A percentile compares a stretch with the other conserved stretches of the same genome.
phyloP scores from a whole-genome alignment of 768 basidiomycete genomes.

The Collybia nuda region DNA sequence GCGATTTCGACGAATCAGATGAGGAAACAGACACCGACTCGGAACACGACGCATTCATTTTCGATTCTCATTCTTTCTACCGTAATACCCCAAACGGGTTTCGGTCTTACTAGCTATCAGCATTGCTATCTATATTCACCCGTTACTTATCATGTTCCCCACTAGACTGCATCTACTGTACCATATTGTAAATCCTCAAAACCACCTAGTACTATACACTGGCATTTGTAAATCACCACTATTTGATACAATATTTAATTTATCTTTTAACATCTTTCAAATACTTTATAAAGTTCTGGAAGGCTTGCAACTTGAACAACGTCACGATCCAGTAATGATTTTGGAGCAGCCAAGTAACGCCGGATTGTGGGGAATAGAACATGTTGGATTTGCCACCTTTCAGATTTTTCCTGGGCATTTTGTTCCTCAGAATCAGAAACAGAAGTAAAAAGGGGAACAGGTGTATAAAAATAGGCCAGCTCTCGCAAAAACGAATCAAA shows the following conservation, averaged over 20 bases:
- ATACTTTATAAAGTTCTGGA: constrained; percentile 91
- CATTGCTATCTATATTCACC: background rate
- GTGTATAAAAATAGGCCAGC: constrained; percentile 88
- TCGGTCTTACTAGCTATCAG: constrained; percentile 29
- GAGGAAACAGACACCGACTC: constrained; percentile 51
- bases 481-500: constrained; percentile 86
- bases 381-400: constrained; percentile 88
- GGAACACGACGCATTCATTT: constrained; percentile 62
- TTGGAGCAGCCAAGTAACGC: constrained; percentile 69
- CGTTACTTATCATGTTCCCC: constrained; percentile 11
- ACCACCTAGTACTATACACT: constrained; percentile 12
- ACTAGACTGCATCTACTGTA: constrained; percentile 20
- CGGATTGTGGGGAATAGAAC: constrained; percentile 86
- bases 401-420: constrained; percentile 51
- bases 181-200: constrained; percentile 10
- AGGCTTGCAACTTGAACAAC: constrained; percentile 88
- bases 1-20: constrained; percentile 22
- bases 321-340: constrained; percentile 64
- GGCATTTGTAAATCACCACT: constrained; percentile 13
- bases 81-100: constrained; percentile 47
- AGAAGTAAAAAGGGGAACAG: constrained; percentile 23
- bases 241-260: constrained; percentile 5
- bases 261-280: constrained; percentile 76
- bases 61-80: constrained; percentile 51
- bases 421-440: constrained; percentile 26